A percentile compares a stretch with the other conserved stretches of the same genome.
phyloP scores from a whole-genome alignment of 352 stramenopile species.

The Saprolegnia parasitica region DNA sequence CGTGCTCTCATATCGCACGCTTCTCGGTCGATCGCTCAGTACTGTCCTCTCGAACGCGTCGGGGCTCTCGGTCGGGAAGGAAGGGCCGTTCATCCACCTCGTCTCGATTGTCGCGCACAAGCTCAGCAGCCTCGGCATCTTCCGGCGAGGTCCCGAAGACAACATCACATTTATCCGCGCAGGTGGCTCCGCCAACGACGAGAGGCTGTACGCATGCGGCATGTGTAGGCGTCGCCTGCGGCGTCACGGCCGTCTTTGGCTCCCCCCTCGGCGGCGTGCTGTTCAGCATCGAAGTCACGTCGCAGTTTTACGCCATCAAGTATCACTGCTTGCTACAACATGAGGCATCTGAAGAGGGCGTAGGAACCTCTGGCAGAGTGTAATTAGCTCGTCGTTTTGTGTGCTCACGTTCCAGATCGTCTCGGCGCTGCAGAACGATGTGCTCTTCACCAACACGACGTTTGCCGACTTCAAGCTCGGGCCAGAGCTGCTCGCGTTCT shows the following conservation, averaged over 20 bases:
- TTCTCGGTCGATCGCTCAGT: constrained; percentile 62
- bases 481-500: constrained; percentile 67
- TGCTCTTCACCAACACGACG: constrained; percentile 71
- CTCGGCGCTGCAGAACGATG: constrained; percentile 62
- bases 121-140: constrained; percentile 57
- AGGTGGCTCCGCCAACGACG: constrained; percentile 29
- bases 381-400: constrained; percentile 74
- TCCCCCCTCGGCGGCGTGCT: constrained; percentile 70
- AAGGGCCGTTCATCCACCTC: constrained; percentile 71
- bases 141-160: constrained; percentile 60
- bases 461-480: constrained; percentile 78
- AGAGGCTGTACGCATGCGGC: neutral
- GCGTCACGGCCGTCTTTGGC: constrained; percentile 76
- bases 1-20: constrained; percentile 53
- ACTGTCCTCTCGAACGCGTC: constrained; percentile 61
- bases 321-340: constrained; percentile 15
- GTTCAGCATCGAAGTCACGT: constrained; percentile 83
- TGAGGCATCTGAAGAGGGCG: neutral
- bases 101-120: constrained; percentile 69
- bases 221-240: constrained; percentile 54
- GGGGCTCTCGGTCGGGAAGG: constrained; percentile 59
- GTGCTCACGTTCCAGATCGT: constrained; percentile 76
- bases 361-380: constrained; percentile 66
- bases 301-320: constrained; percentile 82
- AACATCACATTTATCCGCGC: constrained; percentile 67